A percentile compares a stretch with the other conserved stretches of the same genome.
These are phyloP conservation scores for Myrica gale DNA, from an alignment of 306 rosid genomes.

Conservation along the genomic window DNA sequence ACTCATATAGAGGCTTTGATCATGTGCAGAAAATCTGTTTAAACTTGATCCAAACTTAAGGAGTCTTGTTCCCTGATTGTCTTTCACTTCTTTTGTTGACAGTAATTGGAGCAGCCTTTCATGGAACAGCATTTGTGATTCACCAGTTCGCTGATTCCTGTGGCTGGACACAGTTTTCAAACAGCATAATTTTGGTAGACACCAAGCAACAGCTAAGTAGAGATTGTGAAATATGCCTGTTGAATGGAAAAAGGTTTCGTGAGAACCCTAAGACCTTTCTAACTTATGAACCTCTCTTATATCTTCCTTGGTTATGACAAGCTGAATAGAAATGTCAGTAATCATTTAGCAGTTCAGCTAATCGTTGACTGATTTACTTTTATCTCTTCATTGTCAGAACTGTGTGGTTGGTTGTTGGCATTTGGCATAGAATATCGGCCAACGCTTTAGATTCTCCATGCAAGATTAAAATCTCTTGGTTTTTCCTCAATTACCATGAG, in stretches of 20 bases:
- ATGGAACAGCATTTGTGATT: slow-evolving; percentile 1
- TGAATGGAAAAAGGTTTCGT: slow-evolving; percentile 7
- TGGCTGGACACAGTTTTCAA: not conserved
- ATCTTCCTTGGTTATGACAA: slow-evolving; percentile 4
- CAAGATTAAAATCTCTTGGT: not conserved
- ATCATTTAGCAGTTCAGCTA: slow-evolving; percentile 10
- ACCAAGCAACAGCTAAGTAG: not conserved
- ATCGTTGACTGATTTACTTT: not conserved
- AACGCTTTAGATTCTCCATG: not conserved
- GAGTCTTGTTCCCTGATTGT: not conserved
- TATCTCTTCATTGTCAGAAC: not conserved
- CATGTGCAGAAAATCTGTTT: not conserved
- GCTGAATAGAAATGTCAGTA: slow-evolving; percentile 7
- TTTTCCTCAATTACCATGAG: not conserved
- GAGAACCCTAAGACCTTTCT: not conserved
- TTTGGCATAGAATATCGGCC: not conserved
- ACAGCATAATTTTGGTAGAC: slow-evolving; percentile 18
- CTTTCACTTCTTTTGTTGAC: not conserved
- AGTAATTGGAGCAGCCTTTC: slow-evolving; percentile 14
- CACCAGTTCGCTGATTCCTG: not conserved
- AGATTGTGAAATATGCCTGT: slow-evolving; percentile 3
- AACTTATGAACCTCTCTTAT: slow-evolving; percentile 1
- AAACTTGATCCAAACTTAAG: not conserved
- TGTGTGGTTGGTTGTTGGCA: not conserved
- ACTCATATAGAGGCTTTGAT: slow-evolving; percentile 8